These are phyloP conservation scores for Bryoerythrophyllum caledonicum DNA, from an alignment of 225 moss, liverwort and hornwort species.

Conservation along the genomic window DNA sequence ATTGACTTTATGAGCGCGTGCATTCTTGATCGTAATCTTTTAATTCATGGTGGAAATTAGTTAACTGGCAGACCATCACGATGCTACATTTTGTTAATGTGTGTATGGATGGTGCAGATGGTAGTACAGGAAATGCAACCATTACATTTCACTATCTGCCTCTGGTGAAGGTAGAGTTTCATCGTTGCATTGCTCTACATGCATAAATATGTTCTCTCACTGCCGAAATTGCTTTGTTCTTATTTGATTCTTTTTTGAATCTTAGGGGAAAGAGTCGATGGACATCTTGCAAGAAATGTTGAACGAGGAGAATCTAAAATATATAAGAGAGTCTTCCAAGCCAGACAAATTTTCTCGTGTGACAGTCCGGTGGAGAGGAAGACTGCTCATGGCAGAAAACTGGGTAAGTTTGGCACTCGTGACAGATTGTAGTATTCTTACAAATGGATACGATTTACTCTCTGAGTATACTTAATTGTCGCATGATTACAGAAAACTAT, in stretches of 20 bases:
- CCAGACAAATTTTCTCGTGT: slow-evolving; percentile 36
- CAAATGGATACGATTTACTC: not conserved
- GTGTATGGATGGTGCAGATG: slow-evolving; percentile 33
- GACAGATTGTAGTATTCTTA: not conserved
- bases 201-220: no score
- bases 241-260: not conserved
- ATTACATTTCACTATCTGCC: slow-evolving; percentile 57
- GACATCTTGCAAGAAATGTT: slow-evolving; percentile 34
- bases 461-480: slow-evolving; percentile 14
- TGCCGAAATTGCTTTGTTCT: not conserved
- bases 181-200: not conserved
- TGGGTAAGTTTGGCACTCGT: slow-evolving; percentile 29
- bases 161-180: slow-evolving; percentile 39
- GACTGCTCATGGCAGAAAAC: slow-evolving; percentile 44
- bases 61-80: not conserved
- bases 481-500: slow-evolving; percentile 40
- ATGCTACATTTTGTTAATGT: not conserved
- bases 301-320: slow-evolving; percentile 33
- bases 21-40: not conserved
- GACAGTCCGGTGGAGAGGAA: slow-evolving; percentile 47
- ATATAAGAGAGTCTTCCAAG: slow-evolving; percentile 15
- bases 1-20: not conserved
- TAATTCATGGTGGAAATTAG: not conserved
- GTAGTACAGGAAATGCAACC: slow-evolving; percentile 39
- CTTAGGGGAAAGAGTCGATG: slow-evolving; percentile 44